These are phyloP conservation scores for Cystofilobasidium bisporidii DNA, from an alignment of 768 basidiomycete genomes.

Conservation along the genomic window DNA sequence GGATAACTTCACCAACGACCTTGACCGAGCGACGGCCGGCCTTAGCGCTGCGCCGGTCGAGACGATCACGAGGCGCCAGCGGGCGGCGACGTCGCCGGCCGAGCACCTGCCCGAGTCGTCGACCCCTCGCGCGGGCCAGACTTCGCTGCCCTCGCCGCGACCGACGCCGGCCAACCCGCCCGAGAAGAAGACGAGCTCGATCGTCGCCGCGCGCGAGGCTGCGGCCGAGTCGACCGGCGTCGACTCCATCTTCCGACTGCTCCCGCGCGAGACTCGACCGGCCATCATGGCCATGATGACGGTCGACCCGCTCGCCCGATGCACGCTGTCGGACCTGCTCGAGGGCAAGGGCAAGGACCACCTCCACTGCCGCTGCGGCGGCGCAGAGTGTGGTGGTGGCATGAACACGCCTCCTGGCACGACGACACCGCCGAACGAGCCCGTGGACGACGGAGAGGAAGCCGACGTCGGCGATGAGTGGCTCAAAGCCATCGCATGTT, in stretches of 20 bases:
- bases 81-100: constrained; percentile 25
- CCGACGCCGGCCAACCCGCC: constrained; percentile 30
- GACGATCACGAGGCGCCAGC: constrained; percentile 30
- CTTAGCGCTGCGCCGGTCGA: background rate
- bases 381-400: constrained; percentile 43
- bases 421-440: constrained; percentile 25
- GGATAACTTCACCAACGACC: constrained; percentile 9
- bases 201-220: constrained; percentile 79
- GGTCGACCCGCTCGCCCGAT: constrained; percentile 76
- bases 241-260: constrained; percentile 89
- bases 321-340: constrained; percentile 83
- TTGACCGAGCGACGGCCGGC: constrained; percentile 9
- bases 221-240: constrained; percentile 49
- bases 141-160: constrained; percentile 6
- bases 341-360: constrained; percentile 68
- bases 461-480: constrained; percentile 73
- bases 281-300: constrained; percentile 88
- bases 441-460: constrained; percentile 48
- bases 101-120: background rate
- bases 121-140: constrained; percentile 19
- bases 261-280: constrained; percentile 83
- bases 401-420: constrained; percentile 29
- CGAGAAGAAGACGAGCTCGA: constrained; percentile 45
- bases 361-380: constrained; percentile 68
- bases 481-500: constrained; percentile 58